Base-by-base conservation (phyloP, 768 basidiomycete species). In the Suillus subaureus region DNA sequence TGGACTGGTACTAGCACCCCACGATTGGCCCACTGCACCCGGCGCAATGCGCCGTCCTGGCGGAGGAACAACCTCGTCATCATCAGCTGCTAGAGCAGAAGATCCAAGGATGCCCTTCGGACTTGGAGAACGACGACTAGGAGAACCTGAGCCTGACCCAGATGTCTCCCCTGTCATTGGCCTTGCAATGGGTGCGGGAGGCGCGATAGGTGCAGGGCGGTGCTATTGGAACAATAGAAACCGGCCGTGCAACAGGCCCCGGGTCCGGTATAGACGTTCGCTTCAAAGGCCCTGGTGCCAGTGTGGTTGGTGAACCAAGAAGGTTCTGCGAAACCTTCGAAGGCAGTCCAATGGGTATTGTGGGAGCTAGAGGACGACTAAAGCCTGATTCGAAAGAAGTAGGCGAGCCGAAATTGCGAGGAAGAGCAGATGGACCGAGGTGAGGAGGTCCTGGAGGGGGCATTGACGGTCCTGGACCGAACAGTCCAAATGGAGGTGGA, bases 101-200 rank as follows among this genome's bases (percentile, higher is more conserved):
- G 92, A 93, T 15, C 92, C 92, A 8, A 93, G 80, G 42, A 88
- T 78, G 47, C 87, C 87, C 72, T 92, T 93, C 11, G 84, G 84
- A 66, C 83, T 84, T 5, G 84, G 82, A 42, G 84, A 83, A 12
- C 83, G 80, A 54, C 81, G 79, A 21, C 76, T 77, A 13, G 85
- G 83, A 1, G 90, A 91, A 4, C 86, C 87, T 13, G 88, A 88
- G 2, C 86, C 86, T 1, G 89, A 87, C 9, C 84, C 78, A 4
- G 79, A 74, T 2, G 79, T 68, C 18, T 81, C 77, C n/a, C 79
- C 83, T 63, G 74, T 78, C 64, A 67, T 72, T 66, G 68, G 78
- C 64, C 69, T 79, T 6, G 90, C 91, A 60, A 93, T 90, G 35
- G 90, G 90, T 6, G 79, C 79, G 0, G 90, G 89, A 4, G 89